These are phyloP conservation scores for Plantago coronopus DNA, from an alignment of 305 asterid genomes.

Conservation along the genomic window DNA sequence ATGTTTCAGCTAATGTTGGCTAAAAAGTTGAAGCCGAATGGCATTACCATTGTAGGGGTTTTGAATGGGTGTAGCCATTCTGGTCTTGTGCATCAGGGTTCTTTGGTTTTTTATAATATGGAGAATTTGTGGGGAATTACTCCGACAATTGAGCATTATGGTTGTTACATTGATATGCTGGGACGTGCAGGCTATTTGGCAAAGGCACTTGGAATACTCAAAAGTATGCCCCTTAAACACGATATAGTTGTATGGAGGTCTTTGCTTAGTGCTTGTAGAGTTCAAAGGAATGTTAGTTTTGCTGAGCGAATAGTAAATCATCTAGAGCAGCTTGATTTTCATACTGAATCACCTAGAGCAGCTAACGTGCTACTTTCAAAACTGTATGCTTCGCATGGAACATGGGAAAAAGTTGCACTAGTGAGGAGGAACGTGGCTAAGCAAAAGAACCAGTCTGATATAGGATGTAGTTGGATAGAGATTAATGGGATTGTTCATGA, in stretches of 20 bases:
- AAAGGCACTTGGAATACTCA: conserved; percentile 59
- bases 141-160: conserved; percentile 71
- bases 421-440: conserved; percentile 40
- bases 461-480: conserved; percentile 81
- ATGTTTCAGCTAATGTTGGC: conserved; percentile 53
- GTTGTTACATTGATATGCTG: conserved; percentile 70
- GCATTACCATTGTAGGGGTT: conserved; percentile 59
- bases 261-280: conserved; percentile 70
- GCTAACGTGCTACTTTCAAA: conserved; percentile 64
- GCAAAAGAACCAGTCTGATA: conserved; percentile 38
- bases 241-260: conserved; percentile 75
- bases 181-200: conserved; percentile 80
- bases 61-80: conserved; percentile 81
- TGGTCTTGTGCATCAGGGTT: conserved; percentile 61
- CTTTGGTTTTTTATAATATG: conserved; percentile 64
- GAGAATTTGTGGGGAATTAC: conserved; percentile 46
- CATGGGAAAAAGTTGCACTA: conserved; percentile 56
- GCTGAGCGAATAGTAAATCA: conserved; percentile 49
- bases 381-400: conserved; percentile 68
- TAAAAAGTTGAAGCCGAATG: conserved; percentile 49
- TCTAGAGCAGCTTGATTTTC: conserved; percentile 39
- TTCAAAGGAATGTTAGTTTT: conserved; percentile 47
- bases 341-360: conserved; percentile 26
- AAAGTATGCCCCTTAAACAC: conserved; percentile 55
- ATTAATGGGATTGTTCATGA: conserved; percentile 53